phyloP scores from a whole-genome alignment of 2,329 filamentous ascomycete genomes.

The Periglandula ipomoeae region DNA sequence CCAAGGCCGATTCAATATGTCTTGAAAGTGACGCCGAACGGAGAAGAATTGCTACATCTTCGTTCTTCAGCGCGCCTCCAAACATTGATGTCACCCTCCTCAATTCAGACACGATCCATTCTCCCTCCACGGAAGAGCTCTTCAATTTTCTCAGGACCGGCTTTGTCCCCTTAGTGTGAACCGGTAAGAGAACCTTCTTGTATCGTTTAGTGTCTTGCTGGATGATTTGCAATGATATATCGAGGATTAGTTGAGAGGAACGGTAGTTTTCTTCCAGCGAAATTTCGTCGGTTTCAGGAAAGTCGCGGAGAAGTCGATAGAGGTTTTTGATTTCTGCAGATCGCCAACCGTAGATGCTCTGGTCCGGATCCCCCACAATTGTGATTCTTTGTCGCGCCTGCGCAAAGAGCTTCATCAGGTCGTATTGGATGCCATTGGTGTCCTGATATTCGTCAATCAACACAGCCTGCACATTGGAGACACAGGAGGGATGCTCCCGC shows the following conservation, averaged over 20 bases:
- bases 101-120: constrained; percentile 84
- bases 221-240: constrained; percentile 74
- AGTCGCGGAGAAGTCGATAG: constrained; percentile 65
- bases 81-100: constrained; percentile 60
- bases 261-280: constrained; percentile 91
- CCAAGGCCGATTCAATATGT: constrained; percentile 75
- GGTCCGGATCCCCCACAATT: constrained; percentile 91
- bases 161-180: constrained; percentile 68
- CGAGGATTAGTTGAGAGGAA: constrained; percentile 77
- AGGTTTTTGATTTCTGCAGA: constrained; percentile 89
- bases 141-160: constrained; percentile 73
- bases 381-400: constrained; percentile 68
- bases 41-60: constrained; percentile 81
- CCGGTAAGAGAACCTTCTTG: constrained; percentile 68
- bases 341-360: constrained; percentile 95
- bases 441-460: constrained; percentile 98
- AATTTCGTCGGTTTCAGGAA: constrained; percentile 69
- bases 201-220: constrained; percentile 79
- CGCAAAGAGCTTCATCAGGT: constrained; percentile 83
- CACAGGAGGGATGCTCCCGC: constrained; percentile 62
- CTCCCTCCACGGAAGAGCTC: constrained; percentile 62
- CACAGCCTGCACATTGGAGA: constrained; percentile 82
- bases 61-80: constrained; percentile 61
- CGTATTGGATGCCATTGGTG: constrained; percentile 90
- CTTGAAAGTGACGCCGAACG: constrained; percentile 75